Evolutionary conservation across 176 grass and related monocot species (phyloP), one percentile per base, ranked within the genome.

Genomic region (Avena sativa): DNA sequence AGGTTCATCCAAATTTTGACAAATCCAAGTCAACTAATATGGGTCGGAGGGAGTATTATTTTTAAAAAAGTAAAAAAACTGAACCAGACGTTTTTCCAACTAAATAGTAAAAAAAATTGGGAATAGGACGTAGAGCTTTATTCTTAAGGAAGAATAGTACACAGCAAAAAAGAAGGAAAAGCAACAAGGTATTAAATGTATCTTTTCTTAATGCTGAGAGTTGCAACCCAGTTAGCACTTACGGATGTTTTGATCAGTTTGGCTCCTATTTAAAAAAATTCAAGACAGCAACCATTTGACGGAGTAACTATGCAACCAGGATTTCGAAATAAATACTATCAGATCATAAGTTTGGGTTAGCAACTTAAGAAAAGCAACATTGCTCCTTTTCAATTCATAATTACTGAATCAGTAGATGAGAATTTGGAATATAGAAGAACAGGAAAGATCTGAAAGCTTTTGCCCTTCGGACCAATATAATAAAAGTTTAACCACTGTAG

Each of bases 401-500:
- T 52, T 15, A 77, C n/a, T 65, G 2, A 49, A 85, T 25, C 28
- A 40, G 17, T 12, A 48, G 5, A 48, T 40, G 46, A 21, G 43
- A 76, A 52, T 11, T 85, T 63, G 4, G 10, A 62, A 26, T 56
- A 53, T 28, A 85, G 4, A 8, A 67, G 48, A 40, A 52, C 46
- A 57, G n/a, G 5, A 53, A 63, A 49, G 9, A 44, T 56, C 15
- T 38, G 12, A 51, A 73, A 64, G 19, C 6, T 11, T 43, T 46
- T 59, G 49, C 13, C 81, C 52, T 59, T 72, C 15, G 12, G 81
- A 44, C 25, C 55, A 72, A 30, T 26, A 82, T 21, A 84, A 51
- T 43, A 32, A 50, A 62, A 76, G 0, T 15, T 36, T 9, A 50
- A 47, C 6, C 12, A 23, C 78, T 61, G 19, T 6, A 50, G n/a